Conservation (phyloP, 208 protist species). For the Ichthyophonus hoferi region DNA sequence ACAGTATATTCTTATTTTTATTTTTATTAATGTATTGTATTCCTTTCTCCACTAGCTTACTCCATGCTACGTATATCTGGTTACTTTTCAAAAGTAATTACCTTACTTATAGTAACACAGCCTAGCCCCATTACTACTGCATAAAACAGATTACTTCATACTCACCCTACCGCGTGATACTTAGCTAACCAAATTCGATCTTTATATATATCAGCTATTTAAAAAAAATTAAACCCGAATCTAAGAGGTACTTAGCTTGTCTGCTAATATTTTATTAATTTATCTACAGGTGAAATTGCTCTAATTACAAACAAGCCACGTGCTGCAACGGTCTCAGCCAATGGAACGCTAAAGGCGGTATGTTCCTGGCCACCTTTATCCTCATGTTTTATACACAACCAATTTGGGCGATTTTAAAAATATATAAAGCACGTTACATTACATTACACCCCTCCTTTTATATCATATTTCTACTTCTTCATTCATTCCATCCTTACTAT, state of each 20-base stretch:
- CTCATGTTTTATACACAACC: too few relatives aligned
- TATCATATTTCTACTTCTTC: neutral
- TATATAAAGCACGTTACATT: too few relatives aligned
- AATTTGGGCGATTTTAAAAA: too few relatives aligned
- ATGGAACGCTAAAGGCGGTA: conserved; percentile 34
- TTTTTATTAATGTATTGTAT: neutral
- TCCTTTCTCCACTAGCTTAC: neutral
- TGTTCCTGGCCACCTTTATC: neutral
- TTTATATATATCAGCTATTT: neutral
- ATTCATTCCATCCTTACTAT: neutral
- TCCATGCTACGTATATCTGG: neutral
- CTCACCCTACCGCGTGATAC: neutral
- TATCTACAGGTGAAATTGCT: conserved; percentile 29
- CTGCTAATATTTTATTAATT: neutral
- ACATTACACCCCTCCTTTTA: neutral
- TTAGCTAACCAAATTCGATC: neutral
- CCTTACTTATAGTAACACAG: neutral
- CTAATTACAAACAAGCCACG: conserved; percentile 40
- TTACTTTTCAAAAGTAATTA: neutral
- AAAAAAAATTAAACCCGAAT: too few relatives aligned
- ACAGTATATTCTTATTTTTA: neutral
- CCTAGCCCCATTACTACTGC: neutral
- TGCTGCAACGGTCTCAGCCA: conserved; percentile 37
- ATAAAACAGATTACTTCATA: neutral
- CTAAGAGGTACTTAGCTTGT: too few relatives aligned